Evolutionary conservation across 306 rosid species (phyloP), one percentile per base, ranked within the genome.

Genomic region (Lotus japonicus): DNA sequence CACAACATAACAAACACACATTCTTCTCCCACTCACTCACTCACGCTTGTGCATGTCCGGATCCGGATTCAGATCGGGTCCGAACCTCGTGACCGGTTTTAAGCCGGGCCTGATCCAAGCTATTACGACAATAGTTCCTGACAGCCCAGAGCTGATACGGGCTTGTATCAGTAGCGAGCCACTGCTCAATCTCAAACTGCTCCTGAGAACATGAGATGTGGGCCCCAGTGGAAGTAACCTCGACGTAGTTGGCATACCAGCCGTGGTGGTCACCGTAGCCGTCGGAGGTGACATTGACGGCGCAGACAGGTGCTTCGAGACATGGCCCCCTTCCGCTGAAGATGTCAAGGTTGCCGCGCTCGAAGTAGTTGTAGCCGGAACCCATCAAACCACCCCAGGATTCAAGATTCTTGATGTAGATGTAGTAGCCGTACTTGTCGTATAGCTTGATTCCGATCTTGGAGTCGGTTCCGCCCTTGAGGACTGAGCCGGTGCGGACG

Each of bases 381-480:
- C 81, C 94, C 97, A 92, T 90, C 2, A 92, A 48, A 2, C 98
- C 98, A 3, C 91, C 98, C 97, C 98, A 92, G 1, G 79, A 15
- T 43, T 71, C 75, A 5, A 91, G 80, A 64, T 81, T 55, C 26
- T 0, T 77, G 57, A 91, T 88, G 84, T 66, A 59, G 44, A 91
- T 58, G 43, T 80, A 86, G 62, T 84, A 74, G 2, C 97, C 95
- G 61, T 52, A 9, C 5, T 53, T 45, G 52, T 82, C 85, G 92
- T 76, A 88, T 2, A 91, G n/a, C 15, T 77, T 78, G 9, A 80
- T 39, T 19, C 73, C 76, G 68, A 86, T 64, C 58, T 43, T 79
- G 9, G 97, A 86, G 58, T 91, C 95, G 18, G 95, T 91, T 28
- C 97, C 97, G 2, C 81, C 97, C 75, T 88, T 91, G n/a, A 84